phyloP scores from a whole-genome alignment of 2,329 filamentous ascomycete genomes.

The Nothophaeocryptopus gaeumannii region DNA sequence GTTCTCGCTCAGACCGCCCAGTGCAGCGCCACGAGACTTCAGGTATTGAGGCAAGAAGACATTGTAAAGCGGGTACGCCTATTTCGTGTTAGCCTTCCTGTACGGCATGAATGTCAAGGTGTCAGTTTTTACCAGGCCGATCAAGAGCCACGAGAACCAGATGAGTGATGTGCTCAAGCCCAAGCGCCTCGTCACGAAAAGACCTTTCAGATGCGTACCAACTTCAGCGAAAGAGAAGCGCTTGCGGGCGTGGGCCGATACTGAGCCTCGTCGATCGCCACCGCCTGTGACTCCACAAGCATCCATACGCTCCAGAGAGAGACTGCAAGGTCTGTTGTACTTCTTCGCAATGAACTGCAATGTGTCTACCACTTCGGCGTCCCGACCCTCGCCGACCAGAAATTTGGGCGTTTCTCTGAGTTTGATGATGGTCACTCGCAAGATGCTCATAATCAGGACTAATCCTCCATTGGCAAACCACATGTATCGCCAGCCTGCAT shows the following conservation, averaged over 20 bases:
- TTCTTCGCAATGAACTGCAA: slow-evolving; percentile 51
- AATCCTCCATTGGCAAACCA: slow-evolving; percentile 54
- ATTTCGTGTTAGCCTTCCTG: no score
- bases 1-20: slow-evolving; percentile 53
- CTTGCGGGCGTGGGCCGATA: slow-evolving; percentile 30
- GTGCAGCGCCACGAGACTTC: slow-evolving; percentile 55
- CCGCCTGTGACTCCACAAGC: slow-evolving; percentile 42
- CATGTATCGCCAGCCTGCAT: slow-evolving; percentile 58
- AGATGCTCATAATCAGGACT: slow-evolving; percentile 53
- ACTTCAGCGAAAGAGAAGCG: slow-evolving; percentile 41
- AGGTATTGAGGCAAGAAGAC: slow-evolving; percentile 70
- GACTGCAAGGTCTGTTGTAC: slow-evolving; percentile 52
- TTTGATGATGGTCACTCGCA: slow-evolving; percentile 54
- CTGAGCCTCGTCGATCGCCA: slow-evolving; percentile 21
- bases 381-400: slow-evolving; percentile 53
- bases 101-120: no score
- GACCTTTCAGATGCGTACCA: slow-evolving; percentile 58
- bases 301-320: slow-evolving; percentile 51
- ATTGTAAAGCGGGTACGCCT: slow-evolving; percentile 70
- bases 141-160: slow-evolving; percentile 61
- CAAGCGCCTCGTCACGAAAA: slow-evolving; percentile 62
- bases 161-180: slow-evolving; percentile 62
- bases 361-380: slow-evolving; percentile 50
- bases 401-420: slow-evolving; percentile 58
- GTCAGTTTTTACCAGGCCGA: slow-evolving; percentile 8